Base-by-base conservation (phyloP, 352 stramenopile genomes). In the Phytopythium delawarense region DNA sequence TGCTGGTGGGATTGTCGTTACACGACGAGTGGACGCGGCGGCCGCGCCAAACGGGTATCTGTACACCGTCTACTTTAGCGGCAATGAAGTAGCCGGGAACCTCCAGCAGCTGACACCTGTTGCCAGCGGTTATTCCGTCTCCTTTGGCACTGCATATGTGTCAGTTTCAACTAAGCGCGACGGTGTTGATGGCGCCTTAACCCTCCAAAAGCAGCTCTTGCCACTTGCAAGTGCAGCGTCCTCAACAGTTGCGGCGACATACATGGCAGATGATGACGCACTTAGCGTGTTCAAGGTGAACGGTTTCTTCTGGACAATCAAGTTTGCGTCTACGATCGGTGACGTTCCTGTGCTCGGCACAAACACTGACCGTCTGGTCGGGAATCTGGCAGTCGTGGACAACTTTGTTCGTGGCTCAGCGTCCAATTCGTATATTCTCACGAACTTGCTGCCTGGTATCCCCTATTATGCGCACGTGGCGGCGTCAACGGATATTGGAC, bases 51-150 rank as follows among this genome's bases (percentile, higher is more conserved):
- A 88, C 25, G 80, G 84, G 0, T 93, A 67, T 28, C 67, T 92
- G 7, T 94, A 92, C 66, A 87, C 66, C 2, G 72, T 94, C 34
- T 94, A 94, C 67, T 93, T 90, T 39, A 81, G 70, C 20, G 84
- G 79, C 2, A 21, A 59, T 42, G 72, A 68, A 0, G 75, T 89
- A 0, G 61, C 58, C 0, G 82, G 81, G 0, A 72, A 85, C 54
- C 12, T 84, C 1, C 67, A 58, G 18, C 32, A 65, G 9, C 40
- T 88, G 44, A 71, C 67, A 0, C 58, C 68, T 0, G 57, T 35
- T 4, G 25, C 62, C 2, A 66, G 25, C 11, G 66, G 61, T 0
- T 50, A 48, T 28, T 28, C 25, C 4, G 8, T 56, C 5, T 48
- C 63, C 40, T 82, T 92, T 40, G 71, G 58, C 13, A 58, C 64